Conservation (phyloP, 306 rosid genomes). For the Vigna hirtella region DNA sequence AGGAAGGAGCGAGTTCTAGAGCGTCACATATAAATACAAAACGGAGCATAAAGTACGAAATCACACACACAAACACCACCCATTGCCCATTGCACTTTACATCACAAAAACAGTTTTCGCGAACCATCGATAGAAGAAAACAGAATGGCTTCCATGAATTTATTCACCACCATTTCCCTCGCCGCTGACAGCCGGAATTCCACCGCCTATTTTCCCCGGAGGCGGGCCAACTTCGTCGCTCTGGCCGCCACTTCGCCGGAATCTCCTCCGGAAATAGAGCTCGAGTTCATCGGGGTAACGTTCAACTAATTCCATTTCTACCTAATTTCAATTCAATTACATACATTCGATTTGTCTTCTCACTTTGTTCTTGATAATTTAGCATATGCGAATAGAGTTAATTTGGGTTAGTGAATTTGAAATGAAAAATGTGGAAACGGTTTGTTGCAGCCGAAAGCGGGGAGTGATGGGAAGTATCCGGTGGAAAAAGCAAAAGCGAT, state of each 20-base stretch:
- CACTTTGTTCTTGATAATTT: background rate
- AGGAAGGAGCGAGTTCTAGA: background rate
- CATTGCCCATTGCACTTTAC: background rate
- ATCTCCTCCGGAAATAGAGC: constrained; percentile 64
- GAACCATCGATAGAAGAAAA: constrained; percentile 12
- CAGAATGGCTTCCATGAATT: constrained; percentile 63
- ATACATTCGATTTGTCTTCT: background rate
- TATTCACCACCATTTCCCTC: constrained; percentile 50
- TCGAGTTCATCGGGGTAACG: constrained; percentile 77
- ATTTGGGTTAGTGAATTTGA: background rate
- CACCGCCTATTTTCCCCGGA: constrained; percentile 23
- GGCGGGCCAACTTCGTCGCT: constrained; percentile 41
- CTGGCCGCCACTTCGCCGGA: constrained; percentile 49
- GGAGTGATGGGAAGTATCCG: constrained; percentile 66
- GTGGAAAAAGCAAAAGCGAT: constrained; percentile 68
- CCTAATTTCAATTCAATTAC: background rate
- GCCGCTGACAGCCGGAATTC: constrained; percentile 27
- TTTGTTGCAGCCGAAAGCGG: constrained; percentile 67
- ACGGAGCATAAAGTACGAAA: background rate
- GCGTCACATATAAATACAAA: background rate
- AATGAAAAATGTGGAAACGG: background rate
- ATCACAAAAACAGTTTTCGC: background rate
- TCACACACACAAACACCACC: background rate
- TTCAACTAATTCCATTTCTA: background rate
- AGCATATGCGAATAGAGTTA: background rate